A percentile compares a stretch with the other conserved stretches of the same genome.
These are phyloP conservation scores for Russula sp. DNA, from an alignment of 768 basidiomycete genomes.

Conservation along the genomic window DNA sequence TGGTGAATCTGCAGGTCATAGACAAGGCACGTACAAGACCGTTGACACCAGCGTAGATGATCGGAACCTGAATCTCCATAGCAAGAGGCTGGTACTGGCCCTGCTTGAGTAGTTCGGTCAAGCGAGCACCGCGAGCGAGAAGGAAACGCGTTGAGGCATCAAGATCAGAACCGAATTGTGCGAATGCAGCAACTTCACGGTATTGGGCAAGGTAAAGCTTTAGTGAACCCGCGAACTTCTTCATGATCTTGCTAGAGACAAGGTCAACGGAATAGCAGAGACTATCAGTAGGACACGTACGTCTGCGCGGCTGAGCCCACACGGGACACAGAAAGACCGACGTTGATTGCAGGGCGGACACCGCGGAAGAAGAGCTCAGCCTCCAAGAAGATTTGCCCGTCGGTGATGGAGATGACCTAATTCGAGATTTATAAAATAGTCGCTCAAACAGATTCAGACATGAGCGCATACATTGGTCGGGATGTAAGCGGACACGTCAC, in stretches of 20 bases:
- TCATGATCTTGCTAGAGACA: conserved; percentile 85
- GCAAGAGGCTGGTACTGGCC: conserved; percentile 95
- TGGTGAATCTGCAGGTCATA: not conserved
- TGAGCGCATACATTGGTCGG: conserved; percentile 70
- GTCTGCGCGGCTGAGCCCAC: conserved; percentile 99
- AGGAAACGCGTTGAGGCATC: conserved; percentile 99
- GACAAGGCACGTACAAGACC: conserved; percentile 65
- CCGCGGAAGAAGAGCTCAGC: conserved; percentile 99
- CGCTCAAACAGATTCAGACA: not conserved
- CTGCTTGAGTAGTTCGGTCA: conserved; percentile 97
- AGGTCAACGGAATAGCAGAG: conserved; percentile 2
- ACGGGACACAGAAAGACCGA: conserved; percentile 99
- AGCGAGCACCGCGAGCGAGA: conserved; percentile 93
- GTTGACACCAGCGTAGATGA: conserved; percentile 99
- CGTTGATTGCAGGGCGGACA: conserved; percentile 99
- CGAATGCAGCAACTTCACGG: conserved; percentile 99
- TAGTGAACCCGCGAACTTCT: conserved; percentile 99
- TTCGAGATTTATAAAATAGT: conserved; percentile 14
- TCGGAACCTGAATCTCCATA: conserved; percentile 95
- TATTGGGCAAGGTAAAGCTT: conserved; percentile 99
- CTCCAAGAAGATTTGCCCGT: conserved; percentile 99
- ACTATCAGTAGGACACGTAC: conserved; percentile 44
- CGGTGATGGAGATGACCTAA: conserved; percentile 98
- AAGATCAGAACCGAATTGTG: conserved; percentile 99
- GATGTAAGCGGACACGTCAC: conserved; percentile 99